Evolutionary conservation across 495 filamentous ascomycete genomes (phyloP).

Genomic region (Thermothielavioides terrestris): DNA sequence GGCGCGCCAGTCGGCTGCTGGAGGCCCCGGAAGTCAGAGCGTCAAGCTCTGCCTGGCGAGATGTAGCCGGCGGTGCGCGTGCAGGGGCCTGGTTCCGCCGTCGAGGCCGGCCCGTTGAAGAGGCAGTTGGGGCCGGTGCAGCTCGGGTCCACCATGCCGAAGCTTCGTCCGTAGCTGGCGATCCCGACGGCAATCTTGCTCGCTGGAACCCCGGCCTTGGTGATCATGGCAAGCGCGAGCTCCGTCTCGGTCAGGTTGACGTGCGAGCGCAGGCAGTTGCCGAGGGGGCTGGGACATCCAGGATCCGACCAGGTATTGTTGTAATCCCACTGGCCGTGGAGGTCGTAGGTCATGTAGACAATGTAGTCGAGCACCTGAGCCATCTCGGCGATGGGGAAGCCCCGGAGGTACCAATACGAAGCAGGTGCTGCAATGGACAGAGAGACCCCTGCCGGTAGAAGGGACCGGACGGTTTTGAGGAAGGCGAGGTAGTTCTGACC

Average conservation of each 20-base stretch:
- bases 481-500: slow-evolving; percentile 18
- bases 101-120: slow-evolving; percentile 8
- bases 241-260: slow-evolving; percentile 39
- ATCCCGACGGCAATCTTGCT: slow-evolving; percentile 34
- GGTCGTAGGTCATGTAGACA: slow-evolving; percentile 26
- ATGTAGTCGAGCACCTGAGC: slow-evolving; percentile 21
- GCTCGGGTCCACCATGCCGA: slow-evolving; percentile 17
- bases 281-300: slow-evolving; percentile 30
- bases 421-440: slow-evolving; percentile 19
- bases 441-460: slow-evolving; percentile 11
- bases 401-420: slow-evolving; percentile 13
- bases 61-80: background rate
- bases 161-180: slow-evolving; percentile 32
- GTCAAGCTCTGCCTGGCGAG: too few species aligned
- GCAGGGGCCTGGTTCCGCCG: slow-evolving; percentile 2
- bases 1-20: too few species aligned
- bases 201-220: slow-evolving; percentile 39
- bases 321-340: slow-evolving; percentile 21
- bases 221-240: slow-evolving; percentile 36
- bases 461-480: slow-evolving; percentile 10
- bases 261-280: slow-evolving; percentile 37
- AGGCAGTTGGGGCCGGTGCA: slow-evolving; percentile 13
- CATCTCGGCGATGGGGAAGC: slow-evolving; percentile 14
- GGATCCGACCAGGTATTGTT: background rate
- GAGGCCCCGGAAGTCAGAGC: too few species aligned